Conservation (phyloP, 371 early-diverging fungal species). For the Entomophthora muscae region DNA sequence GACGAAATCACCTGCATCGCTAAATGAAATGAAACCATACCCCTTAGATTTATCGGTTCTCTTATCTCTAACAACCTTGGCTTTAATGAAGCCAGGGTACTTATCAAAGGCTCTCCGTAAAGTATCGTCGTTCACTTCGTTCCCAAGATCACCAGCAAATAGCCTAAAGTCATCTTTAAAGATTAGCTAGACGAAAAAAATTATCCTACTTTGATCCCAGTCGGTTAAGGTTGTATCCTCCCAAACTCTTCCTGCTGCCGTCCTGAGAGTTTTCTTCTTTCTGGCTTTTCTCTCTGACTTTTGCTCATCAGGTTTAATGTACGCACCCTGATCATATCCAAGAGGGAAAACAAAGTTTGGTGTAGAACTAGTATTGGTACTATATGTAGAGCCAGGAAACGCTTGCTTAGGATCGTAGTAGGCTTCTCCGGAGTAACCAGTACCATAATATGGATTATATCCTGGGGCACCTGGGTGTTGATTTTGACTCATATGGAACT, state of each 20-base stretch:
- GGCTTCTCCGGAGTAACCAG: not conserved
- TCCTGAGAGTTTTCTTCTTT: slow-evolving; percentile 43
- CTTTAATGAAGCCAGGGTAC: slow-evolving; percentile 55
- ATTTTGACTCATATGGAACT: not conserved
- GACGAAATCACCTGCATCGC: slow-evolving; percentile 64
- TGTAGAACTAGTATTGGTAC: not conserved
- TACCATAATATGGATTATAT: not conserved
- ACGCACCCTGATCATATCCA: slow-evolving; percentile 9
- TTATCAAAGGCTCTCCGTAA: slow-evolving; percentile 56
- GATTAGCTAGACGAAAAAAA: not conserved
- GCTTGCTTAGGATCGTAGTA: not conserved
- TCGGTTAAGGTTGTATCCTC: slow-evolving; percentile 76
- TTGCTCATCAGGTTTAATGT: slow-evolving; percentile 8
- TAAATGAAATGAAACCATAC: slow-evolving; percentile 68
- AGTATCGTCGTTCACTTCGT: slow-evolving; percentile 71
- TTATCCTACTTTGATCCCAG: slow-evolving; percentile 60
- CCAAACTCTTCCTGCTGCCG: slow-evolving; percentile 90
- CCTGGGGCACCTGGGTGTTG: not conserved
- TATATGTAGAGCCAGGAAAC: not conserved
- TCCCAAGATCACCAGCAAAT: slow-evolving; percentile 77
- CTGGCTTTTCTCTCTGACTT: slow-evolving; percentile 13
- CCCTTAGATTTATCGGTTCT: slow-evolving; percentile 63
- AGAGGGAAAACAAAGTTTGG: not conserved
- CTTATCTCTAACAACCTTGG: slow-evolving; percentile 61
- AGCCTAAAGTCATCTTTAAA: slow-evolving; percentile 58